A percentile compares a stretch with the other conserved stretches of the same genome.
Evolutionary conservation across 1,284 basidiomycete species (phyloP).

Genomic region (Puccinia horiana): DNA sequence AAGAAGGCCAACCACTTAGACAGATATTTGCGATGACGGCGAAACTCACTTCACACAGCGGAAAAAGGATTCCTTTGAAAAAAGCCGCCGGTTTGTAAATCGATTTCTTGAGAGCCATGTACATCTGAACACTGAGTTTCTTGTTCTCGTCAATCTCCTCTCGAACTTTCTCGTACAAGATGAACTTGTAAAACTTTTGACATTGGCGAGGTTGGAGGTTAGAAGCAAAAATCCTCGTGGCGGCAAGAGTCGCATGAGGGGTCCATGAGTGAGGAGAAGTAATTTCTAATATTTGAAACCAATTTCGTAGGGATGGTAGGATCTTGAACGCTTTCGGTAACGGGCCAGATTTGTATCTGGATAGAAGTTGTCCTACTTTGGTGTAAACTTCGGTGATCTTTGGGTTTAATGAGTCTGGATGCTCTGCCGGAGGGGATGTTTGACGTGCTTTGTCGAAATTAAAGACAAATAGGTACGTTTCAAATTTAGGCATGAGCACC

Average conservation of each 20-base stretch:
- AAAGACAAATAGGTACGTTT: constrained; percentile 15
- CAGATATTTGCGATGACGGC: not conserved
- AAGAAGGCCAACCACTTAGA: not conserved
- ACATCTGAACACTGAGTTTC: constrained; percentile 90
- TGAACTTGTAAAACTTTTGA: constrained; percentile 89
- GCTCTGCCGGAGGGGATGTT: not conserved
- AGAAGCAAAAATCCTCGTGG: constrained; percentile 92
- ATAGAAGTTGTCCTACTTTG: constrained; percentile 84
- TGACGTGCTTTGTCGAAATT: constrained; percentile 26
- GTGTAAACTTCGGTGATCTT: constrained; percentile 92
- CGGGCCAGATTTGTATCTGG: constrained; percentile 89
- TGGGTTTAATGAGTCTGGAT: constrained; percentile 68
- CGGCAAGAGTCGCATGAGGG: constrained; percentile 89
- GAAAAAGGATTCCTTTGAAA: constrained; percentile 97
- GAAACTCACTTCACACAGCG: constrained; percentile 79
- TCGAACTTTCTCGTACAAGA: constrained; percentile 84
- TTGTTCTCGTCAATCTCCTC: constrained; percentile 82
- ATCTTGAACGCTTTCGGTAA: constrained; percentile 98
- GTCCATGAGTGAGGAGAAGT: constrained; percentile 92
- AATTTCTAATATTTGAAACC: constrained; percentile 92
- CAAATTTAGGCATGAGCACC: constrained; percentile 58
- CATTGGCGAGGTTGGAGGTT: constrained; percentile 95
- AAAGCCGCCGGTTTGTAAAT: constrained; percentile 97
- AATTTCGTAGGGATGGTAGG: constrained; percentile 89
- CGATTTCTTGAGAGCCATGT: constrained; percentile 78